Evolutionary conservation across 2,329 filamentous ascomycete genomes (phyloP).

Genomic region (Didymella keratinophila): DNA sequence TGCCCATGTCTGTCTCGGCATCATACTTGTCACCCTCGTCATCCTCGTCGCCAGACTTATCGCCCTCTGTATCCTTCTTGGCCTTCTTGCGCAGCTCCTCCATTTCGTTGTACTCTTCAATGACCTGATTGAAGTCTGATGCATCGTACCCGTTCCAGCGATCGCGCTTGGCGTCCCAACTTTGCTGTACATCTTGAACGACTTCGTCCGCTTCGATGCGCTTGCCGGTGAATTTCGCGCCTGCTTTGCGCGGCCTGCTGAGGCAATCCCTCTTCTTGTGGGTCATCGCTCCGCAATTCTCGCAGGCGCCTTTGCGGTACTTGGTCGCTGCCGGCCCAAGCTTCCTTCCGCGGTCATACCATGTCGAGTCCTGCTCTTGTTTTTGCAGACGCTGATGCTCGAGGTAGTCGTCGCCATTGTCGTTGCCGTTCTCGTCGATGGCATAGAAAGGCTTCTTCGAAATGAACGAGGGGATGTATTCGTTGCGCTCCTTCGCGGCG

Average conservation of each 20-base stretch:
- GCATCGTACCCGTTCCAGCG: slow-evolving; percentile 98
- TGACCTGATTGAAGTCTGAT: slow-evolving; percentile 82
- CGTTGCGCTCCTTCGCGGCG: slow-evolving; percentile 84
- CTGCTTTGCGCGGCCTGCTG: slow-evolving; percentile 84
- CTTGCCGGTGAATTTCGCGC: slow-evolving; percentile 89
- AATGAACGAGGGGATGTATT: slow-evolving; percentile 98
- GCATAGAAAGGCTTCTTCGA: slow-evolving; percentile 98
- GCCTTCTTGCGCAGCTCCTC: slow-evolving; percentile 72
- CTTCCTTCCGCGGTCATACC: slow-evolving; percentile 92
- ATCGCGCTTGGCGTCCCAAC: slow-evolving; percentile 97
- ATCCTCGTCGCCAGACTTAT: slow-evolving; percentile 57
- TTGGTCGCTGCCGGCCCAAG: slow-evolving; percentile 89
- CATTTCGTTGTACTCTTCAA: slow-evolving; percentile 87
- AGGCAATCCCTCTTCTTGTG: slow-evolving; percentile 96
- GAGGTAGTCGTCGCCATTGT: slow-evolving; percentile 85
- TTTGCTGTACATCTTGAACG: slow-evolving; percentile 82
- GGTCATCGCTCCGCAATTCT: slow-evolving; percentile 97
- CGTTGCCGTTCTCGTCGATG: slow-evolving; percentile 72
- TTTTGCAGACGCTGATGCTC: slow-evolving; percentile 92
- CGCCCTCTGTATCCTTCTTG: slow-evolving; percentile 48
- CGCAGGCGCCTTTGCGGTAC: slow-evolving; percentile 96
- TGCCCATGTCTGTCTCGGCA: slow-evolving; percentile 95
- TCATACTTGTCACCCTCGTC: slow-evolving; percentile 75
- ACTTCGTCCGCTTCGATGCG: slow-evolving; percentile 94
- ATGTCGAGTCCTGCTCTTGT: slow-evolving; percentile 75